Evolutionary conservation across 1,284 basidiomycete genomes (phyloP).

Genomic region (Cryptococcus floricola): DNA sequence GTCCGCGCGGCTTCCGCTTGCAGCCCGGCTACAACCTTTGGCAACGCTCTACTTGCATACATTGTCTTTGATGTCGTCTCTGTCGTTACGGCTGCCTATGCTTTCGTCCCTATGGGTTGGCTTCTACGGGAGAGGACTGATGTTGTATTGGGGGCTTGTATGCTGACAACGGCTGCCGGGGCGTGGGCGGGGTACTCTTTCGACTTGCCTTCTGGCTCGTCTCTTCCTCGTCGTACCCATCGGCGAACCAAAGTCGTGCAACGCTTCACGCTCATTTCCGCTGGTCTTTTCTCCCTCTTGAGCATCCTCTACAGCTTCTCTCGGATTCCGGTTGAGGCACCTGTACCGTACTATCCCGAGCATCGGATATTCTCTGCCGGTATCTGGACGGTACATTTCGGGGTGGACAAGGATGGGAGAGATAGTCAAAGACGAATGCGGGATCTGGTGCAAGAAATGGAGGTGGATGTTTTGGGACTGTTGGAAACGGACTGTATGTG

Average conservation of each 20-base stretch:
- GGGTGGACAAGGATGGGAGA: slow-evolving; percentile 73
- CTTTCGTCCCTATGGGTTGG: slow-evolving; percentile 81
- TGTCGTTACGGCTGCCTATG: slow-evolving; percentile 85
- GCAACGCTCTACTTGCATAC: slow-evolving; percentile 61
- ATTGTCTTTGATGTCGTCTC: slow-evolving; percentile 65
- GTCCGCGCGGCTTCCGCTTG: slow-evolving; percentile 50
- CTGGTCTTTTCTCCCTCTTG: slow-evolving; percentile 11
- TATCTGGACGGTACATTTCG: slow-evolving; percentile 89
- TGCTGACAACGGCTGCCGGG: slow-evolving; percentile 19
- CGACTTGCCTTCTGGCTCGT: slow-evolving; percentile 14
- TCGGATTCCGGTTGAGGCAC: slow-evolving; percentile 19
- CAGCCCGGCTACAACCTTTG: slow-evolving; percentile 52
- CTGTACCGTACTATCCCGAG: slow-evolving; percentile 61
- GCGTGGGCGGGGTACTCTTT: slow-evolving; percentile 8
- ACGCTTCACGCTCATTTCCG: slow-evolving; percentile 44
- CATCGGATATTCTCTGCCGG: slow-evolving; percentile 72
- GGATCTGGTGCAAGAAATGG: slow-evolving; percentile 56
- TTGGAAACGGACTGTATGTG: slow-evolving; percentile 75
- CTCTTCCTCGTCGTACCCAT: slow-evolving; percentile 15
- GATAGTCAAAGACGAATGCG: background rate
- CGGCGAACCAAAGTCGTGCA: slow-evolving; percentile 13
- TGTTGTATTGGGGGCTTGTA: slow-evolving; percentile 48
- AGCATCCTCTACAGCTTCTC: slow-evolving; percentile 16
- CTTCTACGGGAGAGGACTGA: slow-evolving; percentile 78
- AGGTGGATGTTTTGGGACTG: slow-evolving; percentile 75